Evolutionary conservation across 208 protist genomes (phyloP).

Genomic region (Sergeia podlipaevii): DNA sequence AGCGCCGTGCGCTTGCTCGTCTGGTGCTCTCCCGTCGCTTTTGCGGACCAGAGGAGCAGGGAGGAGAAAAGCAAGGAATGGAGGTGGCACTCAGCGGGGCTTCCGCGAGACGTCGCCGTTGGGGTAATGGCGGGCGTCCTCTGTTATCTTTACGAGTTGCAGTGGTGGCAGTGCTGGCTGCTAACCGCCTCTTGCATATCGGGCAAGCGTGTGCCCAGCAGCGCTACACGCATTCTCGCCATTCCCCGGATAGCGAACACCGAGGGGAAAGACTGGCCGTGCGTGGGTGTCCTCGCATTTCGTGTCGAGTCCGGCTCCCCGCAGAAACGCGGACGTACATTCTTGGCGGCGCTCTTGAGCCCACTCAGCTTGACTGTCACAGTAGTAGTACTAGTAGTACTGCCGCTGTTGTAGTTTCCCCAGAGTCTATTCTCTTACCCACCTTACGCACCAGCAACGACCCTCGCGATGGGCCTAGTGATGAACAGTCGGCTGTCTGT

Average conservation of each 20-base stretch:
- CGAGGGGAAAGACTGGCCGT: slow-evolving; percentile 10
- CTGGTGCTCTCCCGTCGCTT: slow-evolving; percentile 7
- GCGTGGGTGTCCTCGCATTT: slow-evolving; percentile 3
- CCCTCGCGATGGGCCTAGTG: too few relatives aligned
- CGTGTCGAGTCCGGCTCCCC: slow-evolving; percentile 21
- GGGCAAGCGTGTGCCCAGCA: background rate
- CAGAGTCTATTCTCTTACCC: too few relatives aligned
- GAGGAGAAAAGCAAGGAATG: background rate
- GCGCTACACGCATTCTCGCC: slow-evolving; percentile 5
- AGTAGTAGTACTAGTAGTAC: too few relatives aligned
- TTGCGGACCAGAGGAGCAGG: too few relatives aligned
- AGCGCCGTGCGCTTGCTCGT: slow-evolving; percentile 33
- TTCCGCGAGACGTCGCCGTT: background rate
- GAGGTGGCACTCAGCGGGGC: background rate
- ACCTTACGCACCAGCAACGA: too few relatives aligned
- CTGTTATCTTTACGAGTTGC: slow-evolving; percentile 21
- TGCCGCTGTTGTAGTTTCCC: too few relatives aligned
- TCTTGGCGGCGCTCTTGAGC: background rate
- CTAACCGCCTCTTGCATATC: slow-evolving; percentile 16
- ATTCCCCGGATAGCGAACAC: too few relatives aligned
- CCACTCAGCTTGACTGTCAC: too few relatives aligned
- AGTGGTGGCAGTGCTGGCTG: slow-evolving; percentile 39
- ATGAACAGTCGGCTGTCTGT: too few relatives aligned
- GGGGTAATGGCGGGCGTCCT: background rate
- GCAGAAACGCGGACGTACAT: slow-evolving; percentile 17